phyloP scores from a whole-genome alignment of 1,284 basidiomycete genomes.

The Dichomitus squalens region DNA sequence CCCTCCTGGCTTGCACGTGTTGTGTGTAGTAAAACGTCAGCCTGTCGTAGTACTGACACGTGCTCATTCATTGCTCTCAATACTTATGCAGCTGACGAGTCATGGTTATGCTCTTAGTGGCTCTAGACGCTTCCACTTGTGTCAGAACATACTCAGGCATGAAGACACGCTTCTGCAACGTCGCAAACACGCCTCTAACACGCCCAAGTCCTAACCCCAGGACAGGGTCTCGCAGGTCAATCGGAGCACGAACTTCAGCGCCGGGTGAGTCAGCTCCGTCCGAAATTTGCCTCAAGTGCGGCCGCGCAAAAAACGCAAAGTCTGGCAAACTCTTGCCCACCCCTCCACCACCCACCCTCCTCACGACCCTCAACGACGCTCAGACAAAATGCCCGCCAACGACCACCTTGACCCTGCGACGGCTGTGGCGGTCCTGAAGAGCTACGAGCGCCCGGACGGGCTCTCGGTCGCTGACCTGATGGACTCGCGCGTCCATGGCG shows the following conservation, averaged over 20 bases:
- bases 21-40: too few species aligned
- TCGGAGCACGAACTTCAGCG: not conserved
- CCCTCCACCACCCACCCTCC: slow-evolving; percentile 32
- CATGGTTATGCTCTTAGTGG: too few species aligned
- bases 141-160: not conserved
- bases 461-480: slow-evolving; percentile 88
- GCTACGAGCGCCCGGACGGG: slow-evolving; percentile 84
- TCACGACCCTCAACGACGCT: slow-evolving; percentile 8
- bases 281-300: slow-evolving; percentile 9
- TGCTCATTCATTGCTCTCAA: too few species aligned
- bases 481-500: slow-evolving; percentile 87
- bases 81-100: too few species aligned
- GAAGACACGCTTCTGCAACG: too few species aligned
- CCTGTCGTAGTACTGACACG: too few species aligned
- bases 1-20: too few species aligned
- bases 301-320: slow-evolving; percentile 15
- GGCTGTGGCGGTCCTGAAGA: slow-evolving; percentile 75
- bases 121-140: not conserved
- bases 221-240: slow-evolving; percentile 3
- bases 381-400: slow-evolving; percentile 27
- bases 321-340: slow-evolving; percentile 30
- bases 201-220: slow-evolving; percentile 5
- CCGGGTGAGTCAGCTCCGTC: slow-evolving; percentile 6
- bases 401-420: slow-evolving; percentile 58
- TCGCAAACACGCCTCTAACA: not conserved